Evolutionary conservation across 495 filamentous ascomycete genomes (phyloP).

Genomic region (Paragyromitra xinjiangensis): DNA sequence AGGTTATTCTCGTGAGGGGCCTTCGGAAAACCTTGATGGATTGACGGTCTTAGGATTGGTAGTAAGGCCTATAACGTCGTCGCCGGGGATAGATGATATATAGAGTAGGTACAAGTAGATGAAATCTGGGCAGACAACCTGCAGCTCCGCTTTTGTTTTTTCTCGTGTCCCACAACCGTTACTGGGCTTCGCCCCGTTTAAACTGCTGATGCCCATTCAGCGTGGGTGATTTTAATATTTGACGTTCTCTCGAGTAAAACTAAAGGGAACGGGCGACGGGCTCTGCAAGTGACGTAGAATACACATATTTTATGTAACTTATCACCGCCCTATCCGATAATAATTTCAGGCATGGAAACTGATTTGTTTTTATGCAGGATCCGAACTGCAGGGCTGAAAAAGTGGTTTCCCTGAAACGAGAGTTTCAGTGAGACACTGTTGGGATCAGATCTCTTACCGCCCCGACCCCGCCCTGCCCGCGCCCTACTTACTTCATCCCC

Average conservation of each 20-base stretch:
- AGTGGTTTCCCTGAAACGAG: constrained; percentile 31
- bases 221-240: constrained; percentile 2
- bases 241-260: constrained; percentile 3
- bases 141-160: constrained; percentile 35
- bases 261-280: not conserved
- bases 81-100: constrained; percentile 27
- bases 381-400: constrained; percentile 31
- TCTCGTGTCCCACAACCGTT: constrained; percentile 19
- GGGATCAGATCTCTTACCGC: constrained; percentile 27
- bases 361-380: not conserved
- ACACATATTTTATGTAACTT: constrained; percentile 12
- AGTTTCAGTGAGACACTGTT: constrained; percentile 35
- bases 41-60: constrained; percentile 15
- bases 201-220: constrained; percentile 14
- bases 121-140: constrained; percentile 15
- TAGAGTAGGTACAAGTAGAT: constrained; percentile 32
- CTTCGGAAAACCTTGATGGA: constrained; percentile 21
- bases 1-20: not conserved
- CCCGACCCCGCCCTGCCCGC: constrained; percentile 35
- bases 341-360: constrained; percentile 33
- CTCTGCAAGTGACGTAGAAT: constrained; percentile 18
- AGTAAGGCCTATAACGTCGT: constrained; percentile 24
- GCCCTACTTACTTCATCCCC: constrained; percentile 3
- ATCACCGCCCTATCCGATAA: constrained; percentile 9
- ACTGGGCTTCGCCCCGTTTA: constrained; percentile 6